Percentiles rank a stretch among this genome's conserved stretches.
These are phyloP conservation scores for Fusarium sp. DNA, from an alignment of 2,329 filamentous ascomycete genomes.

Conservation along the genomic window DNA sequence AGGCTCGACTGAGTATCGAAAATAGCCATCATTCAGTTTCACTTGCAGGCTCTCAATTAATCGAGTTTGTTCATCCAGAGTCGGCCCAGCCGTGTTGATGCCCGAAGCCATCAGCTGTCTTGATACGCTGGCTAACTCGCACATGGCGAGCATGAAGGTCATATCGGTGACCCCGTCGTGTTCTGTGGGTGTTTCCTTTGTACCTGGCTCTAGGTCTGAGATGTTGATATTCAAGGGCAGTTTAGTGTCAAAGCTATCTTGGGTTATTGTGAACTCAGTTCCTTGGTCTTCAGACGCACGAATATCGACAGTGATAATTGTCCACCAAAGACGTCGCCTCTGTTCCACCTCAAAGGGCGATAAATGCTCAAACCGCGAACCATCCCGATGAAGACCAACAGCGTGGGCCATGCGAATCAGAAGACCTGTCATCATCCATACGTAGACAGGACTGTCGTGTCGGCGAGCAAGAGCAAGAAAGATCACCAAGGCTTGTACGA, in stretches of 20 bases:
- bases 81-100: conserved; percentile 46
- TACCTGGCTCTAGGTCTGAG: conserved; percentile 62
- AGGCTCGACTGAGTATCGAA: conserved; percentile 55
- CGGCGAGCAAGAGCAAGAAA: conserved; percentile 68
- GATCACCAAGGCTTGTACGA: conserved; percentile 72
- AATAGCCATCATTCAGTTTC: conserved; percentile 58
- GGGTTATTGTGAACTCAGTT: conserved; percentile 62
- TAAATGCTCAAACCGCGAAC: conserved; percentile 63
- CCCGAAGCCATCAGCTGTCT: conserved; percentile 55
- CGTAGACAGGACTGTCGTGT: conserved; percentile 65
- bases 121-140: conserved; percentile 53
- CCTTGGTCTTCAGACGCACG: conserved; percentile 72
- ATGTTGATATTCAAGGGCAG: conserved; percentile 71
- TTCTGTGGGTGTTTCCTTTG: conserved; percentile 60
- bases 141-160: conserved; percentile 57
- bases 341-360: conserved; percentile 73
- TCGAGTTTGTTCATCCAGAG: conserved; percentile 57
- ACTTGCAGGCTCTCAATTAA: conserved; percentile 62
- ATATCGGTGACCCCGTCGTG: conserved; percentile 68
- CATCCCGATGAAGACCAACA: conserved; percentile 70
- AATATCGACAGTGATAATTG: conserved; percentile 70
- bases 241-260: conserved; percentile 64
- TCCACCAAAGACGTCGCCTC: conserved; percentile 73
- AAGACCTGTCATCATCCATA: conserved; percentile 74
- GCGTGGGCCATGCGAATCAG: conserved; percentile 68